These are phyloP conservation scores for Aurinia saxatilis DNA, from an alignment of 345 rosid genomes.

Conservation along the genomic window DNA sequence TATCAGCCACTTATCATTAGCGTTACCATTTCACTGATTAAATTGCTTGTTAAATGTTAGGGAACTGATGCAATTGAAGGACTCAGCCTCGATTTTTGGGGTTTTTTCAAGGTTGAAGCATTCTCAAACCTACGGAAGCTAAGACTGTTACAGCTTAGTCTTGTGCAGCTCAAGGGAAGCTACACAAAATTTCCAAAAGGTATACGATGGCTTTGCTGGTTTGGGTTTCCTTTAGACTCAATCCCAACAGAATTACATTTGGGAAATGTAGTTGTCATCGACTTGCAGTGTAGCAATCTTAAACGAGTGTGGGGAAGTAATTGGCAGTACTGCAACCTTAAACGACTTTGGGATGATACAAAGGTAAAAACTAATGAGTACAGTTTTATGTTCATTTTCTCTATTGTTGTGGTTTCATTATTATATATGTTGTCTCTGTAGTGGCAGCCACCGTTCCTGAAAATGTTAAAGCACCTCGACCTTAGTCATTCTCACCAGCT, in stretches of 20 bases:
- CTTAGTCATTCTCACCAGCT: constrained; percentile 9
- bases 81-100: background rate
- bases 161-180: background rate
- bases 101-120: background rate
- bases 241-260: no score
- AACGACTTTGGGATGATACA: no score
- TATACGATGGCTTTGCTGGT: no score
- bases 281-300: no score
- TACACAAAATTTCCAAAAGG: background rate
- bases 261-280: no score
- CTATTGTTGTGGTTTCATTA: background rate
- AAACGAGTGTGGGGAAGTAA: no score
- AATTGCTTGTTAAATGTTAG: background rate
- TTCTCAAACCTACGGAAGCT: background rate
- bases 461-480: background rate
- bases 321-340: no score
- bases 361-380: no score
- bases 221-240: no score
- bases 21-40: background rate
- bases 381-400: background rate
- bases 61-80: background rate
- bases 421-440: background rate
- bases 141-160: background rate
- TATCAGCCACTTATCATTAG: background rate
- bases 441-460: background rate